Evolutionary conservation across 441 rosid genomes (phyloP).

Genomic region (Macaranga tanarius): DNA sequence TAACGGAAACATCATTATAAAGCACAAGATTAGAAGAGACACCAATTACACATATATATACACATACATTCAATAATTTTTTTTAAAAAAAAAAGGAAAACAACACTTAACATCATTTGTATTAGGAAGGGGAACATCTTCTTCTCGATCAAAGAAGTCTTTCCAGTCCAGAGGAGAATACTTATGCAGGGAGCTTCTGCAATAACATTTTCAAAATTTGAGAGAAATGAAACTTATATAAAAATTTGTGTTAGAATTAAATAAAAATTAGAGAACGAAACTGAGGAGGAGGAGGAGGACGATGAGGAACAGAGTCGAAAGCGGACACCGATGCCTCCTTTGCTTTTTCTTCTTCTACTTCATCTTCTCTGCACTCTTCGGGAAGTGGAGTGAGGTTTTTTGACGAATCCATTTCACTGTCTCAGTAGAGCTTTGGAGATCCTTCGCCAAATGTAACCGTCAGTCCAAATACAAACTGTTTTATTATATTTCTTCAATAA

Average conservation of each 20-base stretch:
- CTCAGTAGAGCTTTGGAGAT: not conserved
- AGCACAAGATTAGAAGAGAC: not conserved
- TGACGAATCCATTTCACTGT: slow-evolving; percentile 30
- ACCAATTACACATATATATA: slow-evolving; percentile 6
- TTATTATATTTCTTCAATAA: no score
- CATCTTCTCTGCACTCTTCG: slow-evolving; percentile 33
- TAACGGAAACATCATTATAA: slow-evolving; percentile 24
- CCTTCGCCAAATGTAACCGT: not conserved
- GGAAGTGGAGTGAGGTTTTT: slow-evolving; percentile 38
- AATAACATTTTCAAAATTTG: not conserved
- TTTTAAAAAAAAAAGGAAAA: not conserved
- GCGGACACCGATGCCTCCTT: slow-evolving; percentile 28
- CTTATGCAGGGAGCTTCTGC: slow-evolving; percentile 56
- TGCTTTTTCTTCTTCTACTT: slow-evolving; percentile 18
- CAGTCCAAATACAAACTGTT: not conserved
- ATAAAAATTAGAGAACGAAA: slow-evolving; percentile 12
- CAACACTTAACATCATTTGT: slow-evolving; percentile 60
- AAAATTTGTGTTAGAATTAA: not conserved
- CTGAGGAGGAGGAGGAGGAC: slow-evolving; percentile 51
- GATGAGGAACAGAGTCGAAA: slow-evolving; percentile 42
- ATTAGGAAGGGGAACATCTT: slow-evolving; percentile 62
- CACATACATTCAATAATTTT: not conserved
- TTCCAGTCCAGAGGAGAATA: slow-evolving; percentile 73
- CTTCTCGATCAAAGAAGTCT: slow-evolving; percentile 68
- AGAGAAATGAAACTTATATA: not conserved